A percentile compares a stretch with the other conserved stretches of the same genome.
Conservation (phyloP, 169 alveolate species). For the Condylostoma magnum region DNA sequence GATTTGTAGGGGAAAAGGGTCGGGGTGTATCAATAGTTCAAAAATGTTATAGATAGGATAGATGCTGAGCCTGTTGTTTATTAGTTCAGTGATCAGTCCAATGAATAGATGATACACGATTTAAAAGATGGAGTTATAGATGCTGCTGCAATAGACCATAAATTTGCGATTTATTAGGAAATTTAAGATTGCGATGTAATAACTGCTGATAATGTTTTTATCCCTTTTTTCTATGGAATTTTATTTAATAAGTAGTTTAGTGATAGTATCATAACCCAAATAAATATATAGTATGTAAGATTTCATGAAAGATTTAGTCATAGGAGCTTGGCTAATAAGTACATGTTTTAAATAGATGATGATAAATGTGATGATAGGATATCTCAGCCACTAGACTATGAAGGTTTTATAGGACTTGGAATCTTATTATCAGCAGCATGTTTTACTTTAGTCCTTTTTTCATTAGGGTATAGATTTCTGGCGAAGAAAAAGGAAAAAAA, state of each 20-base stretch:
- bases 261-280: neutral
- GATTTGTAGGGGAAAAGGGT: slow-evolving; percentile 14
- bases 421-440: neutral
- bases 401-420: slow-evolving; percentile 6
- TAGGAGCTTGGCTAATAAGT: slow-evolving; percentile 2
- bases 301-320: neutral
- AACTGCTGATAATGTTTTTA: slow-evolving; percentile 6
- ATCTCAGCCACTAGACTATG: neutral
- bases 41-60: neutral
- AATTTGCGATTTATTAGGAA: slow-evolving; percentile 7
- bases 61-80: neutral
- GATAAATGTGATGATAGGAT: slow-evolving; percentile 6
- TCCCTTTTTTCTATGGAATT: neutral
- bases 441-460: neutral
- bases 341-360: neutral
- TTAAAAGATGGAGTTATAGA: slow-evolving; percentile 11
- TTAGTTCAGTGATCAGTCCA: neutral
- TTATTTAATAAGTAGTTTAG: neutral
- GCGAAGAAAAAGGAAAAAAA: neutral
- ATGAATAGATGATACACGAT: neutral
- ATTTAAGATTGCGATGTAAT: slow-evolving; percentile 4
- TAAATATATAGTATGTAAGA: neutral
- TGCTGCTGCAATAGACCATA: slow-evolving; percentile 29
- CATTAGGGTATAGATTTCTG: neutral
- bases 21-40: neutral